Percentiles rank a stretch among this genome's conserved stretches.
phyloP scores from a whole-genome alignment of 1,284 basidiomycete genomes.

The Cutaneotrichosporon sp. region DNA sequence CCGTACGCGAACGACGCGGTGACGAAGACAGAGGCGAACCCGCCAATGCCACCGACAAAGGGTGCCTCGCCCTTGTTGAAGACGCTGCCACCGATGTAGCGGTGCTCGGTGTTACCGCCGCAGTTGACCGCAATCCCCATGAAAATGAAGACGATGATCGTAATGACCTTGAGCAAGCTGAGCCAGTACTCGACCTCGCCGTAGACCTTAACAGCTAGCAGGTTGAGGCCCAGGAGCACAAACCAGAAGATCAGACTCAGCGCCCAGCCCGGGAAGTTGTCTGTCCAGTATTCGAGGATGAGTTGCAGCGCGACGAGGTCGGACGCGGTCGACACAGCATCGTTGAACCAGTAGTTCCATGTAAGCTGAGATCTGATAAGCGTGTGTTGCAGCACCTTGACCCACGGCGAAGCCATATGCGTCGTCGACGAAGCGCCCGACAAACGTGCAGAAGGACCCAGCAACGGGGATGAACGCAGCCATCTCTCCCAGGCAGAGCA shows the following conservation, averaged over 20 bases:
- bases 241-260: slow-evolving; percentile 68
- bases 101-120: slow-evolving; percentile 52
- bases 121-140: slow-evolving; percentile 65
- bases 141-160: slow-evolving; percentile 62
- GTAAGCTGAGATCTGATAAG: no score
- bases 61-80: slow-evolving; percentile 56
- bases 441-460: slow-evolving; percentile 75
- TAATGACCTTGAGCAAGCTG: slow-evolving; percentile 75
- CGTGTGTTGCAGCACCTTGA: no score
- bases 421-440: slow-evolving; percentile 60
- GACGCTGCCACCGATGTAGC: slow-evolving; percentile 53
- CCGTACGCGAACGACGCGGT: slow-evolving; percentile 31
- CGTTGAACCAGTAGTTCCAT: slow-evolving; percentile 64
- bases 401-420: slow-evolving; percentile 78
- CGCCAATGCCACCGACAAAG: slow-evolving; percentile 53
- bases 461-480: slow-evolving; percentile 55
- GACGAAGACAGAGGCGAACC: slow-evolving; percentile 54
- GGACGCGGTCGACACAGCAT: slow-evolving; percentile 64
- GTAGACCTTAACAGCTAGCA: slow-evolving; percentile 32
- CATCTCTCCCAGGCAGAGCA: slow-evolving; percentile 56
- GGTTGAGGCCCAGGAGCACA: slow-evolving; percentile 60
- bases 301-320: slow-evolving; percentile 76
- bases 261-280: slow-evolving; percentile 65
- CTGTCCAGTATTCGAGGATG: slow-evolving; percentile 73
- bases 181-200: slow-evolving; percentile 54